Evolutionary conservation across 192 early-diverging fungal species (phyloP).

Genomic region (Backusella australiensis): DNA sequence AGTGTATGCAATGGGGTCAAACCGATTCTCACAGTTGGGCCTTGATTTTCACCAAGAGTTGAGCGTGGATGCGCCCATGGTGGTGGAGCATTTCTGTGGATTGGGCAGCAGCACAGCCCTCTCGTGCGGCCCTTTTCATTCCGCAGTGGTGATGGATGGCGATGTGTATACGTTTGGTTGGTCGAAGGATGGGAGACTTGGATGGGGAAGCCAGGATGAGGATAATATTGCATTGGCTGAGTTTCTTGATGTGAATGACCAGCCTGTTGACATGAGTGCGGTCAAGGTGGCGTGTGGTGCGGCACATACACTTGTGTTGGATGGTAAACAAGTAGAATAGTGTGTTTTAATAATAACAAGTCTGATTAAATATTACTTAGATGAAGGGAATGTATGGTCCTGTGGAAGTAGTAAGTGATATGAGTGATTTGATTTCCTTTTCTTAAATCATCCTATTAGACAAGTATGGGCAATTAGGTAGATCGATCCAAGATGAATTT

Average conservation of each 20-base stretch:
- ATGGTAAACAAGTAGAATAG: not conserved
- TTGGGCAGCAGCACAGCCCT: not conserved
- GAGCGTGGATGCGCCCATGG: not conserved
- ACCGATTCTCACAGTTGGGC: slow-evolving; percentile 14
- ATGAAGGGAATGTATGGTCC: not conserved
- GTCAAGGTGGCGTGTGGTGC: slow-evolving; percentile 11
- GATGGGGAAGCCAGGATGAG: not conserved
- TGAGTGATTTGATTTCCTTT: not conserved
- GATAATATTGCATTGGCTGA: not conserved
- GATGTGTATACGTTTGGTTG: slow-evolving; percentile 23
- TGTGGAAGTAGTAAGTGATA: slow-evolving; percentile 11
- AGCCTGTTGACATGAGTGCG: not conserved
- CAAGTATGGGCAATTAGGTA: slow-evolving; percentile 8
- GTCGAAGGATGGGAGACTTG: slow-evolving; percentile 13
- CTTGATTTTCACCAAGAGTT: not conserved
- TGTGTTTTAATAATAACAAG: not conserved
- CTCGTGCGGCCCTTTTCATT: slow-evolving; percentile 6
- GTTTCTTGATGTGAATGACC: not conserved
- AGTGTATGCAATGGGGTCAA: slow-evolving; percentile 12
- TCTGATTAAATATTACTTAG: not conserved
- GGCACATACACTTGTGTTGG: slow-evolving; percentile 12
- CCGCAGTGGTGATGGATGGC: not conserved
- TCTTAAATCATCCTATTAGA: not conserved
- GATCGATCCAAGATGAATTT: not conserved
- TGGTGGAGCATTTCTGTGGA: slow-evolving; percentile 15